These are phyloP conservation scores for Annona squamosa DNA, from an alignment of 164 flowering plant genomes.

Conservation along the genomic window DNA sequence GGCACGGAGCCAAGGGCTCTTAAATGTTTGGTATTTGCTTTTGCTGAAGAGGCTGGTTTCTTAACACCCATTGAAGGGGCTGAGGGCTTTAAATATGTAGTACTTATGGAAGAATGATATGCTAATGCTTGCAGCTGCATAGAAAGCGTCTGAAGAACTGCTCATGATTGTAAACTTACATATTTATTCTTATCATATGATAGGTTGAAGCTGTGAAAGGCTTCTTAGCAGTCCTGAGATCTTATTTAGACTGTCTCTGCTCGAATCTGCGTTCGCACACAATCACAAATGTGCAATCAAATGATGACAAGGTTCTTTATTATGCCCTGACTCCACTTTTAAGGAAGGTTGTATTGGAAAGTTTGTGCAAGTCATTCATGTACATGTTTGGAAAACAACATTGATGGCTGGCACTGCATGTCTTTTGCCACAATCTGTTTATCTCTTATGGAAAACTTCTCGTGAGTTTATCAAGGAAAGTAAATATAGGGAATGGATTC, in stretches of 20 bases:
- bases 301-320: slow-evolving; percentile 82
- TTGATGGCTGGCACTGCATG: not conserved
- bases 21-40: too few species aligned
- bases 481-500: not conserved
- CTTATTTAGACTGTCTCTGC: slow-evolving; percentile 85
- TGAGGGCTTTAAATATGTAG: too few species aligned
- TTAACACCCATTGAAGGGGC: too few species aligned
- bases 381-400: not conserved
- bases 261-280: slow-evolving; percentile 90
- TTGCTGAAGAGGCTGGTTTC: too few species aligned
- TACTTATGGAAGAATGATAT: too few species aligned
- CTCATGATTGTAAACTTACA: not conserved
- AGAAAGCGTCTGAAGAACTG: not conserved
- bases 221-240: slow-evolving; percentile 60
- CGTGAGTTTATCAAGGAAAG: not conserved
- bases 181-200: slow-evolving; percentile 7
- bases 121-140: not conserved
- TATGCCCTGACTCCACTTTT: not conserved
- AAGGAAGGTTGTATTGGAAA: not conserved
- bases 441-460: not conserved
- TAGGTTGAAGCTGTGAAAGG: slow-evolving; percentile 90
- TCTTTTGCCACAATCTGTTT: not conserved
- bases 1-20: too few species aligned
- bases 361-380: not conserved
- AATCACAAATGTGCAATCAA: slow-evolving; percentile 93